A percentile compares a stretch with the other conserved stretches of the same genome.
phyloP scores from a whole-genome alignment of 106 monocot genomes.

The Allium fistulosum region DNA sequence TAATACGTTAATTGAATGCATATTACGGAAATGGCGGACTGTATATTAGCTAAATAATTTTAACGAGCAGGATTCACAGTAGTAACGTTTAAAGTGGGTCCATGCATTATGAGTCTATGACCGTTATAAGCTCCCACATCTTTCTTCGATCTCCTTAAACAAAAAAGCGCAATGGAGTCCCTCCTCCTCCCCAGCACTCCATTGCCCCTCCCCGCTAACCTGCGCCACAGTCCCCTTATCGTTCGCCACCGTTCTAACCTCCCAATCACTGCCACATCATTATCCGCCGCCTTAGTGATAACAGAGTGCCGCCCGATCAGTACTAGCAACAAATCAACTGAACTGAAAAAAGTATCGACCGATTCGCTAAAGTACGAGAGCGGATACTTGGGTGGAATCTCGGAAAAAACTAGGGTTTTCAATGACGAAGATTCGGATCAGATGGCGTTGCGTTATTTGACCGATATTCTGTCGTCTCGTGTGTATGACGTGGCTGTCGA shows the following conservation, averaged over 20 bases:
- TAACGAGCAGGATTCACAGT: too few relatives aligned
- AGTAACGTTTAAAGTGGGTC: too few relatives aligned
- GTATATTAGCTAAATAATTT: too few relatives aligned
- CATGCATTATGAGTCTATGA: too few relatives aligned
- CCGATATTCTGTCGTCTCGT: slow-evolving; percentile 58
- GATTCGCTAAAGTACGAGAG: slow-evolving; percentile 74
- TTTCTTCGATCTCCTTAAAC: too few relatives aligned
- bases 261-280: background rate
- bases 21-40: too few relatives aligned
- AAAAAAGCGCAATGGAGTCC: background rate
- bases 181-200: background rate
- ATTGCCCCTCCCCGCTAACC: slow-evolving; percentile 3
- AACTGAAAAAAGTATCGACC: slow-evolving; percentile 24
- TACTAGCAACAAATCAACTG: background rate
- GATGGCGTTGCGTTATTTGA: slow-evolving; percentile 52
- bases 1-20: too few relatives aligned
- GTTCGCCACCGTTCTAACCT: slow-evolving; percentile 1
- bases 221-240: background rate
- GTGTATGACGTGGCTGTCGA: slow-evolving; percentile 93
- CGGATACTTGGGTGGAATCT: slow-evolving; percentile 54
- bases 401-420: slow-evolving; percentile 21
- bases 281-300: background rate
- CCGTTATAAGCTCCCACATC: too few relatives aligned
- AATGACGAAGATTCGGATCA: background rate
- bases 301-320: background rate